Conservation (phyloP, 106 monocot genomes). For the Dactylorhiza incarnata region DNA sequence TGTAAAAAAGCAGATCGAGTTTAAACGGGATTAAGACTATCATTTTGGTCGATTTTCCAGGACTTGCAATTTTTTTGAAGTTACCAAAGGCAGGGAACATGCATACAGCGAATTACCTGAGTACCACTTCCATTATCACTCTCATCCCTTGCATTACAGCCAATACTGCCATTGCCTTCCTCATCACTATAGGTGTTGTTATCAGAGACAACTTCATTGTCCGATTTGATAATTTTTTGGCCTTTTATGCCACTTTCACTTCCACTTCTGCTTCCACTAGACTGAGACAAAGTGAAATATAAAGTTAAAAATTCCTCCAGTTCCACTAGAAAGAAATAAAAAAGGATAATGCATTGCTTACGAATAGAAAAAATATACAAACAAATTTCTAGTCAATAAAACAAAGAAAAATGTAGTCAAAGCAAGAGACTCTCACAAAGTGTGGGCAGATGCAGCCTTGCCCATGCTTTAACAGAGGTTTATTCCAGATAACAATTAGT, state of each 20-base stretch:
- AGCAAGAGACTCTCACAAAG: slow-evolving; percentile 1
- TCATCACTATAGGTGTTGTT: slow-evolving; percentile 57
- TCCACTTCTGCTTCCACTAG: slow-evolving; percentile 88
- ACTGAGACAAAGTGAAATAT: slow-evolving; percentile 32
- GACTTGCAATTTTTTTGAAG: background rate
- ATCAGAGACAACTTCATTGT: slow-evolving; percentile 49
- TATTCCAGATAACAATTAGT: background rate
- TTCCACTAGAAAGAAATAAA: too few relatives aligned
- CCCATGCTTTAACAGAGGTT: background rate
- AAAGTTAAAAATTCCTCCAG: background rate
- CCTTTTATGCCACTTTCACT: slow-evolving; percentile 88
- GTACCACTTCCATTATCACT: slow-evolving; percentile 95
- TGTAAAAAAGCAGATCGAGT: background rate
- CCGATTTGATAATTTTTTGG: slow-evolving; percentile 53
- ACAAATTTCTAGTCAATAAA: background rate
- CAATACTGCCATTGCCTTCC: slow-evolving; percentile 41
- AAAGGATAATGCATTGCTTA: too few relatives aligned
- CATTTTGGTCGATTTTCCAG: background rate
- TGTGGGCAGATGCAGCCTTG: background rate
- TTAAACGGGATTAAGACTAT: background rate
- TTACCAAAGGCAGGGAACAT: background rate
- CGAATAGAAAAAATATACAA: background rate
- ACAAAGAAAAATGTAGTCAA: background rate
- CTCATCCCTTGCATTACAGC: slow-evolving; percentile 53
- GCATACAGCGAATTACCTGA: slow-evolving; percentile 42